Evolutionary conservation across 2,329 filamentous ascomycete genomes (phyloP), one percentile per base, ranked within the genome.

Genomic region (Ophiostoma sp.): DNA sequence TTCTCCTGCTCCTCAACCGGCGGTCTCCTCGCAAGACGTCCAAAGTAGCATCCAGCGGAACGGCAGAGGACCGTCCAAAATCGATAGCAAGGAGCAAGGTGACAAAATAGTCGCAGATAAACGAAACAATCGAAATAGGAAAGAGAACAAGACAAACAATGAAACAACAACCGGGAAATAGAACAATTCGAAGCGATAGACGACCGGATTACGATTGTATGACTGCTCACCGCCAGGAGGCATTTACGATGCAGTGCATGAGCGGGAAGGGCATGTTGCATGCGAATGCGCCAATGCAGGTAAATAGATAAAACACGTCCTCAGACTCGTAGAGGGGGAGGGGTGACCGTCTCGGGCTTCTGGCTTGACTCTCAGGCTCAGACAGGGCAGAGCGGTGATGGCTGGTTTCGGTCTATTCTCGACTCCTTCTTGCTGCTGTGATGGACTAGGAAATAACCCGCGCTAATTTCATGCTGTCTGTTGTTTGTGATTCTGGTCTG

Each of bases 251-350:
- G 18, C 4, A 9, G 38, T 62, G 58, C 58, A 62, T 40, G 58
- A 62, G 58, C 58, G 58, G 58, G 14, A 62, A 16, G 38, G 52
- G 58, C 36, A 62, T 62, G 55, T 62, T 42, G 38, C 58, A 62
- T 62, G 58, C 58, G 36, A 27, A 55, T 55, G 49, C 49, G 49
- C 45, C 45, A 27, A 27, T 41, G 58, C 58, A 16, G 38, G 52
- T 27, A 58, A 18, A 27, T n/a, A 55, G 38, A 55, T 55, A 55
- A 55, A 55, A n/a, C 27, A 27, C 27, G 27, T 27, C 27, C 27
- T 27, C 27, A 27, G 27, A 27, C 27, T 27, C 27, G 27, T 27
- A 27, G 27, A 27, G 27, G 27, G 27, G 27, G 27, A 27, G 27
- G 27, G 27, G 27, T 27, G 27, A 27, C 27, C 27, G 27, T 27